Evolutionary conservation across 495 filamentous ascomycete genomes (phyloP), one percentile per base, ranked within the genome.

Genomic region (Hypoxylon fuscum): DNA sequence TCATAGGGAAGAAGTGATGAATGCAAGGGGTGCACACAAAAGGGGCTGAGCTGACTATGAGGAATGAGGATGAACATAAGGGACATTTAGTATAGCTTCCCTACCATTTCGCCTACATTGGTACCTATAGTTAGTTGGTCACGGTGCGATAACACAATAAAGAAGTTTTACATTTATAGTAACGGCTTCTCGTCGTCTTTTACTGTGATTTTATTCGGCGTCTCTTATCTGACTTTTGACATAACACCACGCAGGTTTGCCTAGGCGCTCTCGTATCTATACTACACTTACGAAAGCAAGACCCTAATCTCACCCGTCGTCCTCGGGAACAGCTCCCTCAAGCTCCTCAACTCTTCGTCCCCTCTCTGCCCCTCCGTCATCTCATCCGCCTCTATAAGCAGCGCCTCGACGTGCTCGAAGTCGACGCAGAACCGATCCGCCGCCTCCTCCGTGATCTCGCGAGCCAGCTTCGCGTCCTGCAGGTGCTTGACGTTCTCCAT

Each of bases 281-380:
- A n/a, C 12, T 10, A 35, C 12, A 12, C 32, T 35, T 35, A 83
- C 11, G 82, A 83, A 41, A 97, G 73, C 64, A 97, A 72, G 4
- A 97, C 92, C 48, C 90, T 81, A 38, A 96, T 93, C 74, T 97
- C 92, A 6, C 86, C 91, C 34, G 87, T 88, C 1, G 93, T 97
- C 62, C 93, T 82, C 0, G 91, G 92, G 77, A 96, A 95, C 32
- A 92, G 53, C 15, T 83, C 81, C 47, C 88, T 82, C 47, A 94
- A 73, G 51, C 81, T 83, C 68, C 77, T 77, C 22, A 68, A 41
- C 22, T 73, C 73, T 22, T 70, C 71, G 22, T 72, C 71, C 15
- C 72, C 74, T 23, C 9, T 43, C n/a, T 4, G 21, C 35, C 34
- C 55, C 46, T 11, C 23, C 74, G 72, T 72, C 46, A 74, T 7